Percentiles rank a stretch among this genome's conserved stretches.
phyloP scores from a whole-genome alignment of 768 basidiomycete genomes.

The Trametopsis cervina region DNA sequence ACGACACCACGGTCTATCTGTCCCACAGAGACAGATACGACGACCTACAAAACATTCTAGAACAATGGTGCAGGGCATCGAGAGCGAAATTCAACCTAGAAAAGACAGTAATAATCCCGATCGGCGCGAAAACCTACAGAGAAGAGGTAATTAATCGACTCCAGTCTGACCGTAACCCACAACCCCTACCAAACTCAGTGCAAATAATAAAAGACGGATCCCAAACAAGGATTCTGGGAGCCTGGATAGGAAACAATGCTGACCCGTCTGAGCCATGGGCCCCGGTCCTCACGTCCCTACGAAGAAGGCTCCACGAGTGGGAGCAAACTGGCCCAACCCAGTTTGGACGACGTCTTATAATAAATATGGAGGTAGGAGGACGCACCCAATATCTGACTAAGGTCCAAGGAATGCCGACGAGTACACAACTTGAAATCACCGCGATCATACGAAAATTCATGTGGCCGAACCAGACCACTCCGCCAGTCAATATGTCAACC shows the following conservation, averaged over 20 bases:
- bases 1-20: conserved; percentile 23
- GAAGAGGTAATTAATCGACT: neutral
- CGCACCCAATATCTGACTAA: conserved; percentile 26
- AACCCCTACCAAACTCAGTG: too few species aligned
- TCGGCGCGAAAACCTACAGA: conserved; percentile 10
- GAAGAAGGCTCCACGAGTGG: conserved; percentile 10
- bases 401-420: conserved; percentile 26
- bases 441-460: conserved; percentile 17
- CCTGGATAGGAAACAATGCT: conserved; percentile 15
- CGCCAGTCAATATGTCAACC: neutral
- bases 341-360: conserved; percentile 7
- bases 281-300: conserved; percentile 18
- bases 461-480: conserved; percentile 5
- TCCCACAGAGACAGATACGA: conserved; percentile 11
- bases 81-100: conserved; percentile 19
- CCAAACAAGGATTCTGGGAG: conserved; percentile 11
- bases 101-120: conserved; percentile 20
- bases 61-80: conserved; percentile 20
- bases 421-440: conserved; percentile 8
- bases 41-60: conserved; percentile 11
- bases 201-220: conserved; percentile 5
- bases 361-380: conserved; percentile 14
- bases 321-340: conserved; percentile 12
- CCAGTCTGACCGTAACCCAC: too few species aligned
- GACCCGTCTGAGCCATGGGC: conserved; percentile 5